A percentile compares a stretch with the other conserved stretches of the same genome.
phyloP scores from a whole-genome alignment of 1,284 basidiomycete species.

The Ceratobasidium sp. region DNA sequence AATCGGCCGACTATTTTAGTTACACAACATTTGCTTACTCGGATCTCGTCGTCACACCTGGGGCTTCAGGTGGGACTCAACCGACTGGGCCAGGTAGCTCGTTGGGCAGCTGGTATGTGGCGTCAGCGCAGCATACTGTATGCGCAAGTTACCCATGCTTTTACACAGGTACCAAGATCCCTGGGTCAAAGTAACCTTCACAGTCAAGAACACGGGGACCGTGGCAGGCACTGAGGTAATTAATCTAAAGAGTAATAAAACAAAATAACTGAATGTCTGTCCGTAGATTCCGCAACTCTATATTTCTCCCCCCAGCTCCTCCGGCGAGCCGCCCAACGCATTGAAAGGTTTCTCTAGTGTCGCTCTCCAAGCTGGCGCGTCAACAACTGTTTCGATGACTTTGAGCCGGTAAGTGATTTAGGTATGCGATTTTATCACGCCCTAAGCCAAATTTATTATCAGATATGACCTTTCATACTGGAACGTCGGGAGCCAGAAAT shows the following conservation, averaged over 20 bases:
- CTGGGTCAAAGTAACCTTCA: conserved; percentile 51
- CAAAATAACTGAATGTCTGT: background rate
- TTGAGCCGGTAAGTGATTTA: conserved; percentile 46
- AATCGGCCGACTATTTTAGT: conserved; percentile 48
- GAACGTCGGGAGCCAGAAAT: conserved; percentile 39
- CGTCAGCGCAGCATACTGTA: background rate
- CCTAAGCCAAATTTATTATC: background rate
- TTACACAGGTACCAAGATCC: conserved; percentile 47
- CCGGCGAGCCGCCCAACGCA: conserved; percentile 49
- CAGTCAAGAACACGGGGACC: conserved; percentile 50
- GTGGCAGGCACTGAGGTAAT: conserved; percentile 51
- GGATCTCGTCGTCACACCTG: conserved; percentile 52
- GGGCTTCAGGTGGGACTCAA: conserved; percentile 44
- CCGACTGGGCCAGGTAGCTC: conserved; percentile 48
- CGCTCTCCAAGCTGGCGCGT: conserved; percentile 46
- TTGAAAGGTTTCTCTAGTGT: conserved; percentile 49
- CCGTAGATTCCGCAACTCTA: conserved; percentile 50
- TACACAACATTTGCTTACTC: conserved; percentile 63
- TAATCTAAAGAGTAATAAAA: background rate
- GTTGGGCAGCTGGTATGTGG: conserved; percentile 47
- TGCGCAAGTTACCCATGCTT: background rate
- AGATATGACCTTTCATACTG: conserved; percentile 54
- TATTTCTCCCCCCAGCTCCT: conserved; percentile 47
- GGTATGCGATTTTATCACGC: background rate
- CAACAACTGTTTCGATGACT: conserved; percentile 44